Evolutionary conservation across 2,329 filamentous ascomycete species (phyloP), one percentile per base, ranked within the genome.

Genomic region (Epichloe typhina): DNA sequence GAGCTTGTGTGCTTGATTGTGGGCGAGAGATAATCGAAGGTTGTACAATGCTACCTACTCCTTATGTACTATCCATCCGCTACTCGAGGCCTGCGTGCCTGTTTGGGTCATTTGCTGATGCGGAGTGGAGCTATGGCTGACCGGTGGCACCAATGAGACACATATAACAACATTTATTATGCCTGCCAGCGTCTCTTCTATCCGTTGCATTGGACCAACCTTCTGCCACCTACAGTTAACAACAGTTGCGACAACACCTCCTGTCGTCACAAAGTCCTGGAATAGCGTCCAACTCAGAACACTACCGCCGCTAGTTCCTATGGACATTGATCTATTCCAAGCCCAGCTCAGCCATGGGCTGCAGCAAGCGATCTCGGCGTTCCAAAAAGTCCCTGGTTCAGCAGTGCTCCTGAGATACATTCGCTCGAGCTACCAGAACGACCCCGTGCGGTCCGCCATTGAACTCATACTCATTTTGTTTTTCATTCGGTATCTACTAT

Each of bases 401-500:
- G 87, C 91, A 41, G 95, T 98, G 59, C 76, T 97, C 61, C 80
- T 95, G 59, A 87, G 93, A 55, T 98, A 98, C 70, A 89, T 98
- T 64, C 88, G 88, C 67, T 95, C 89, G 52, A 95, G 89, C 66
- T 97, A 98, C 72, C 93, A 98, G 72, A 86, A 98, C 65, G 93
- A 98, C 62, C 93, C 93, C 9, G 82, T 97, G 51, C 85, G 94
- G 50, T 95, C 88, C 49, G 88, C 88, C 39, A 88, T 98, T 58
- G 93, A 98, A 70, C 74, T 98, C 47, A 83, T 97, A 57, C 76
- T 98, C 53, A 87, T 98, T 59, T 80, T 98, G 50, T 98, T 98
- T 71, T 94, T 94, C 56, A 85, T 98, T 52, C 82, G 90, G 56
- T 98, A 98, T 67, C 75, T 98, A 50, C 75, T 97, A 54, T 85